Percentiles rank a stretch among this genome's conserved stretches.
Evolutionary conservation across 2,329 filamentous ascomycete species (phyloP).

Genomic region (Exophiala sp.): DNA sequence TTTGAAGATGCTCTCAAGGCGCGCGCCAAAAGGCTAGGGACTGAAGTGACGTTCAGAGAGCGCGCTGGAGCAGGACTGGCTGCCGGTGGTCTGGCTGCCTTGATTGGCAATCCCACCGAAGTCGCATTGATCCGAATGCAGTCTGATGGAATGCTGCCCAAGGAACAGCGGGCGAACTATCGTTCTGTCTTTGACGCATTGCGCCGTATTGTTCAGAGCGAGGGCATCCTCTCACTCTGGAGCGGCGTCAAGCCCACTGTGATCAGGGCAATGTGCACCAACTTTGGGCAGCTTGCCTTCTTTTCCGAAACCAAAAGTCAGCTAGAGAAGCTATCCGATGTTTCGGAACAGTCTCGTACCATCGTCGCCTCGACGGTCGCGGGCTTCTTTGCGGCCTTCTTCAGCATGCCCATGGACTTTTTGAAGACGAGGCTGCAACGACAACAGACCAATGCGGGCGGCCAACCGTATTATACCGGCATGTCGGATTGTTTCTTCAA

Average conservation of each 20-base stretch:
- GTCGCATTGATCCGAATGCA: slow-evolving; percentile 97
- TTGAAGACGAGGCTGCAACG: slow-evolving; percentile 97
- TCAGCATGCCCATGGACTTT: slow-evolving; percentile 95
- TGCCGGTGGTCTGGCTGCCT: slow-evolving; percentile 84
- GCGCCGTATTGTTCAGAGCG: slow-evolving; percentile 66
- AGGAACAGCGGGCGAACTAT: slow-evolving; percentile 84
- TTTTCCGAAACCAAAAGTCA: slow-evolving; percentile 94
- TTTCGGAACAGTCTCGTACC: slow-evolving; percentile 65
- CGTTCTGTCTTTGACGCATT: slow-evolving; percentile 89
- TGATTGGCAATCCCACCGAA: slow-evolving; percentile 94
- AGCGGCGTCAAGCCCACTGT: slow-evolving; percentile 85
- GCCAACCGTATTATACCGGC: slow-evolving; percentile 80
- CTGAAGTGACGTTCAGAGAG: slow-evolving; percentile 73
- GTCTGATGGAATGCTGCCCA: slow-evolving; percentile 83
- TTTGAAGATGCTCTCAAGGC: slow-evolving; percentile 70
- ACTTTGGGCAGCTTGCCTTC: slow-evolving; percentile 95
- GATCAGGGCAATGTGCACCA: slow-evolving; percentile 92
- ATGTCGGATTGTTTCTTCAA: slow-evolving; percentile 88
- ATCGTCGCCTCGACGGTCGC: slow-evolving; percentile 82
- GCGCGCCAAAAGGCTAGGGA: slow-evolving; percentile 65
- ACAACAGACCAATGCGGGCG: no score
- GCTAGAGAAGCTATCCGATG: slow-evolving; percentile 61
- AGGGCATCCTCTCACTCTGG: slow-evolving; percentile 82
- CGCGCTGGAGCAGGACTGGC: slow-evolving; percentile 76
- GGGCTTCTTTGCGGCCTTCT: slow-evolving; percentile 95